These are phyloP conservation scores for Rhinocladiella similis DNA, from an alignment of 2,329 filamentous ascomycete genomes.

Conservation along the genomic window DNA sequence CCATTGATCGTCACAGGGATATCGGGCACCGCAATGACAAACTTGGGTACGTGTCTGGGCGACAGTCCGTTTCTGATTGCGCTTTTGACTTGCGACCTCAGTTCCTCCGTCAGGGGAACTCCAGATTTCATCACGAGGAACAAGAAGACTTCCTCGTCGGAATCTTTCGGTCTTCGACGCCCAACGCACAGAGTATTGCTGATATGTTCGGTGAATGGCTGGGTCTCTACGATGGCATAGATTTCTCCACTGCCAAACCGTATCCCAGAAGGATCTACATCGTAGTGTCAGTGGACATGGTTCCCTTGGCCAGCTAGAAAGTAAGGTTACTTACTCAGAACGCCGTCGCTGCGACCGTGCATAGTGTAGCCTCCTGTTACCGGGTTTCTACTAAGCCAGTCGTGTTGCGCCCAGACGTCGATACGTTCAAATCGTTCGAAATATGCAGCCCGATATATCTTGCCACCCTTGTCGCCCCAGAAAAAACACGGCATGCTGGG, in stretches of 20 bases:
- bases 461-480: slow-evolving; percentile 43
- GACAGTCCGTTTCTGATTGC: slow-evolving; percentile 32
- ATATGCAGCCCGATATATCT: slow-evolving; percentile 46
- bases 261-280: slow-evolving; percentile 44
- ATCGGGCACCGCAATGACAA: slow-evolving; percentile 39
- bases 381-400: slow-evolving; percentile 46
- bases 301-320: neutral
- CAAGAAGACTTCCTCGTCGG: slow-evolving; percentile 42
- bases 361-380: slow-evolving; percentile 43
- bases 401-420: slow-evolving; percentile 48
- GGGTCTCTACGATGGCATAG: slow-evolving; percentile 48
- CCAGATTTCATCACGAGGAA: slow-evolving; percentile 39
- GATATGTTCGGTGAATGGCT: slow-evolving; percentile 33
- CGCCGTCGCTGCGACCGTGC: slow-evolving; percentile 48
- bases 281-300: too few species aligned
- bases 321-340: slow-evolving; percentile 34
- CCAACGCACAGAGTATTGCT: slow-evolving; percentile 42
- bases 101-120: slow-evolving; percentile 30
- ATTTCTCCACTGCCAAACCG: slow-evolving; percentile 50
- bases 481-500: slow-evolving; percentile 49
- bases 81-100: slow-evolving; percentile 23
- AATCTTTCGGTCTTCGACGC: slow-evolving; percentile 37
- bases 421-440: slow-evolving; percentile 45
- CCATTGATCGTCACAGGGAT: slow-evolving; percentile 50
- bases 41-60: slow-evolving; percentile 44